phyloP scores from a whole-genome alignment of 306 rosid species.

The Crotalaria pallida region DNA sequence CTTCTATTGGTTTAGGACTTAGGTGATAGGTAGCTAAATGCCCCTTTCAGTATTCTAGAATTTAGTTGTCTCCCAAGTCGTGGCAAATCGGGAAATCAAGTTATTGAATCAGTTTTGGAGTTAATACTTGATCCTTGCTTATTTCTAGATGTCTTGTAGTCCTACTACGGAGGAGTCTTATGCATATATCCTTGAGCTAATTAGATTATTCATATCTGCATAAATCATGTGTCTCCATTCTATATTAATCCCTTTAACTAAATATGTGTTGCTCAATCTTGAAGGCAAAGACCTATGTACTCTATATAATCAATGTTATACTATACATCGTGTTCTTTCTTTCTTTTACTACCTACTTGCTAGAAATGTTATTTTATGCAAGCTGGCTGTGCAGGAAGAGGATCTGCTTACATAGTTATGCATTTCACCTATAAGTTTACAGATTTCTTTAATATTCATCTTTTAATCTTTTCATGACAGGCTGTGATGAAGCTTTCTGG shows the following conservation, averaged over 20 bases:
- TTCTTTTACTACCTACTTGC: neutral
- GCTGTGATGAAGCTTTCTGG: conserved; percentile 57
- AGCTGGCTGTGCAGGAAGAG: conserved; percentile 3
- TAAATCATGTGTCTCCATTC: neutral
- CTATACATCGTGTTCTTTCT: neutral
- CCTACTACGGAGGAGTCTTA: neutral
- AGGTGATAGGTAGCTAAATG: neutral
- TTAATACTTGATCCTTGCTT: neutral
- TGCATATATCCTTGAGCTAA: neutral
- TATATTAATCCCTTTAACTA: neutral
- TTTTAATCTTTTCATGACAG: conserved; percentile 34
- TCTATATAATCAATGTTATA: neutral
- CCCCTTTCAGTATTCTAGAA: neutral
- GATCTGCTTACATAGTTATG: neutral
- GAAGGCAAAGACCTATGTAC: neutral
- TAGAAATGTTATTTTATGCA: neutral
- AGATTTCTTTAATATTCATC: conserved; percentile 2
- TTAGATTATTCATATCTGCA: neutral
- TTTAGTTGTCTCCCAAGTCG: neutral
- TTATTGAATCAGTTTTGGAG: neutral
- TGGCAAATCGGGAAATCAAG: neutral
- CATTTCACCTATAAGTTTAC: neutral
- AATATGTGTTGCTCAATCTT: neutral
- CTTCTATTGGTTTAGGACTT: neutral
- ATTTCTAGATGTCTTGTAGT: neutral